Base-by-base conservation (phyloP, 164 flowering plant species). In the Amborella trichopoda region DNA sequence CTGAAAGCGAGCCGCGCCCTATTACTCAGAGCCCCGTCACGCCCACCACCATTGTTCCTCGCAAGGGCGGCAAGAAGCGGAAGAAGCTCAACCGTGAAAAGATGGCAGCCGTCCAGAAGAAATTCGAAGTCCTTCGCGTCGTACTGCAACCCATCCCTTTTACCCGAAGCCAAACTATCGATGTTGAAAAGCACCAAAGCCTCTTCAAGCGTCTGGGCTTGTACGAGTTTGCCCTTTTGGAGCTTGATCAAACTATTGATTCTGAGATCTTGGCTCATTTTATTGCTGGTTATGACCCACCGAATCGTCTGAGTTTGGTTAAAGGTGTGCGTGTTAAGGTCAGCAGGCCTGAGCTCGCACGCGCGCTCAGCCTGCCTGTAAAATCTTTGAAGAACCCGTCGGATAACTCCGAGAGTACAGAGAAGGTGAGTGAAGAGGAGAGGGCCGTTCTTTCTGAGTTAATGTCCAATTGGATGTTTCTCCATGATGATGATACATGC, bases 151-250 rank as follows among this genome's bases (percentile, higher is more conserved):
- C 85, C 19, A 50, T 84, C 6, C 81, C 91, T 6, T 91, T 87
- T 43, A 23, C 36, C 2, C 91, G 94, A 8, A 23, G n/a, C 12
- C 74, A 73, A 63, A 51, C 49, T 47, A 63, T 77, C 3, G 81
- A 85, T 63, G 70, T 93, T 48, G 14, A 49, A 11, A 53, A 51
- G 26, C 79, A 78, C 39, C 94, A 93, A 59, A 43, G 47, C 44
- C 52, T 72, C 13, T 52, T 93, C 44, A 71, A 52, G 60, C 60
- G 67, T 0, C 60, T 93, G 0, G 94, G 89, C 5, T 49, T 93
- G 23, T 93, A 94, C 95, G 94, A 85, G 43, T 88, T 93, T 43
- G 89, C 70, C 9, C 73, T 73, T 10, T 44, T 85, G 5, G 71
- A 82, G 28, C 72, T 88, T 23, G 96, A 83, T 53, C 24, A 48